phyloP scores from a whole-genome alignment of 2,329 filamentous ascomycete genomes.

The Sporothrix mexicana region DNA sequence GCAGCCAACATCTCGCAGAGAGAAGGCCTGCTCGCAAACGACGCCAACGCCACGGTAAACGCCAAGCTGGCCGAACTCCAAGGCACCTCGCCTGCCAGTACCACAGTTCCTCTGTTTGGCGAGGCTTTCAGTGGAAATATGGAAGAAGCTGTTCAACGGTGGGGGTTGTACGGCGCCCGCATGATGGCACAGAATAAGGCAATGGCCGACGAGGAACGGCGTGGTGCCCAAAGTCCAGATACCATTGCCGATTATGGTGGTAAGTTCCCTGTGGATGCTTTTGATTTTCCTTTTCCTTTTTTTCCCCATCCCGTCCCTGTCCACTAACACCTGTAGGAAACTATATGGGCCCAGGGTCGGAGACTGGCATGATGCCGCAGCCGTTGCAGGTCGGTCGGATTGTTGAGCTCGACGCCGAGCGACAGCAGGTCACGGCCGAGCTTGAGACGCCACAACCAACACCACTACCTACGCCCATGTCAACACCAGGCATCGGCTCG shows the following conservation, averaged over 20 bases:
- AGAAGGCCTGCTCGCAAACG: background rate
- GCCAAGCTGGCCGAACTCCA: slow-evolving; percentile 21
- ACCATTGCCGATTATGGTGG: slow-evolving; percentile 29
- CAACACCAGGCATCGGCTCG: background rate
- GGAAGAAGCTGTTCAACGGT: slow-evolving; percentile 20
- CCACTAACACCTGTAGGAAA: slow-evolving; percentile 25
- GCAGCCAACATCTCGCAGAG: background rate
- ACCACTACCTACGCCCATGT: background rate
- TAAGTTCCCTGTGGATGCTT: background rate
- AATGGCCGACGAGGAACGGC: background rate
- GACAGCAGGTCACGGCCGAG: slow-evolving; percentile 24
- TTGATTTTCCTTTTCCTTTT: background rate
- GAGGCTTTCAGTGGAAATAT: background rate
- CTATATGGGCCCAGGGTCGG: slow-evolving; percentile 3
- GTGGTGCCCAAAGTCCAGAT: background rate
- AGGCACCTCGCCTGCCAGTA: slow-evolving; percentile 2
- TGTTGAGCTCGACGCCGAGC: slow-evolving; percentile 34
- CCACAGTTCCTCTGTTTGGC: slow-evolving; percentile 27
- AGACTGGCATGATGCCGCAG: background rate
- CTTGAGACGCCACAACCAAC: slow-evolving; percentile 34
- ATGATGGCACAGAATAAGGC: slow-evolving; percentile 24
- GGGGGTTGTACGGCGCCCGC: slow-evolving; percentile 29
- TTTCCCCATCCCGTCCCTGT: background rate
- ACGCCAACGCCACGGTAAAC: background rate
- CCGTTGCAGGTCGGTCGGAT: background rate